Percentiles rank a stretch among this genome's conserved stretches.
These are phyloP conservation scores for Sechiopsis laciniata DNA, from an alignment of 306 rosid species.

Conservation along the genomic window DNA sequence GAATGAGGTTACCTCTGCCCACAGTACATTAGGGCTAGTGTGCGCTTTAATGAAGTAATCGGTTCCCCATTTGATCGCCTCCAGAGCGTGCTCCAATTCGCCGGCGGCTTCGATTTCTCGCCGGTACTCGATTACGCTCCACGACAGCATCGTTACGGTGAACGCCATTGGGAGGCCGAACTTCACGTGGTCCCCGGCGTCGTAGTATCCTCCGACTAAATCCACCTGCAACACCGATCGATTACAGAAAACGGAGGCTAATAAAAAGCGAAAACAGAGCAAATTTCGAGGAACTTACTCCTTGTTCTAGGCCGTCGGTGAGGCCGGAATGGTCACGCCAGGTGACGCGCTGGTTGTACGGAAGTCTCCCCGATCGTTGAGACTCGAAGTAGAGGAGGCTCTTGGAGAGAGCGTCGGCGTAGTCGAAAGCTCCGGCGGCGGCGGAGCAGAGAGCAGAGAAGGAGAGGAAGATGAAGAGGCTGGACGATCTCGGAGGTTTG, in stretches of 20 bases:
- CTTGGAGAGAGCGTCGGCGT: constrained; percentile 72
- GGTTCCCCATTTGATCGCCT: constrained; percentile 95
- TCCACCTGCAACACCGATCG: constrained; percentile 50
- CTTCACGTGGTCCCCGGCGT: constrained; percentile 97
- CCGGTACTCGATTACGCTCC: constrained; percentile 72
- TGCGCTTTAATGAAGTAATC: constrained; percentile 98
- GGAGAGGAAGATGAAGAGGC: constrained; percentile 30
- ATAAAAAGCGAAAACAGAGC: background rate
- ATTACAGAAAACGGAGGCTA: background rate
- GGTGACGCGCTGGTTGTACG: constrained; percentile 80
- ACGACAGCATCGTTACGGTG: constrained; percentile 91
- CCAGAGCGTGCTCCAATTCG: constrained; percentile 70
- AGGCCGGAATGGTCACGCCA: constrained; percentile 98
- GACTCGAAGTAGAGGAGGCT: constrained; percentile 92
- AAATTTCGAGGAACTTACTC: constrained; percentile 39
- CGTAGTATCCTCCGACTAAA: constrained; percentile 94
- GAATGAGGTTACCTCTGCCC: constrained; percentile 70
- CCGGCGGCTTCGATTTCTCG: constrained; percentile 64
- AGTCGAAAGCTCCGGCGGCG: constrained; percentile 42
- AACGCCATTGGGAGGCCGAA: constrained; percentile 97
- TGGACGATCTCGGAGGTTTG: constrained; percentile 9
- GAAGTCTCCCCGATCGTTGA: constrained; percentile 87
- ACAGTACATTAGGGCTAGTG: constrained; percentile 75
- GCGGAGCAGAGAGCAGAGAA: constrained; percentile 24
- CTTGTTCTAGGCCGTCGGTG: constrained; percentile 91